Conservation (phyloP, 2,329 filamentous ascomycete genomes). For the Alternaria dauci region DNA sequence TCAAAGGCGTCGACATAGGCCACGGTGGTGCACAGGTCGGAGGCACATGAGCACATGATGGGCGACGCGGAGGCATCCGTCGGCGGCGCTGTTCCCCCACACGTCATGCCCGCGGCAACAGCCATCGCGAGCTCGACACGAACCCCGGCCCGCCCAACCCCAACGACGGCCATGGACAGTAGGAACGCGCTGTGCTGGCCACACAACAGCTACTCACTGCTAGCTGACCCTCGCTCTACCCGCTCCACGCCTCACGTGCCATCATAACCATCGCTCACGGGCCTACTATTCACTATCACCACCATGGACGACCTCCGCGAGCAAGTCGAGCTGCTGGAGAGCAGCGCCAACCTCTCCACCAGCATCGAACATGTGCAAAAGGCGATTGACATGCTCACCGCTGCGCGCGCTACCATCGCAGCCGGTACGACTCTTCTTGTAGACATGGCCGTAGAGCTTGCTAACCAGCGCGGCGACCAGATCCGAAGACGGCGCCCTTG, state of each 20-base stretch:
- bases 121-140: constrained; percentile 19
- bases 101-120: constrained; percentile 33
- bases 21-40: constrained; percentile 1
- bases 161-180: constrained; percentile 36
- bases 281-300: constrained; percentile 11
- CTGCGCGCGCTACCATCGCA: constrained; percentile 76
- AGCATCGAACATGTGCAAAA: constrained; percentile 82
- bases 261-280: constrained; percentile 16
- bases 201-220: constrained; percentile 18
- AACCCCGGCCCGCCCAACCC: constrained; percentile 21
- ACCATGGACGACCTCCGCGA: constrained; percentile 72
- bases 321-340: constrained; percentile 76
- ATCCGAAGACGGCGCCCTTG: constrained; percentile 74
- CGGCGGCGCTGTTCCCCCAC: constrained; percentile 22
- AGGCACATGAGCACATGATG: background rate
- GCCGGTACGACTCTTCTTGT: constrained; percentile 57
- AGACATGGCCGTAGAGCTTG: background rate
- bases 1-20: background rate
- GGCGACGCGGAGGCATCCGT: background rate
- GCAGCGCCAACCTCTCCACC: constrained; percentile 72
- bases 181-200: constrained; percentile 27
- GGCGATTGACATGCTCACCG: constrained; percentile 78
- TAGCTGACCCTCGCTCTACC: constrained; percentile 2
- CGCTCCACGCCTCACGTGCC: background rate
- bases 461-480: constrained; percentile 51